Conservation (phyloP, 768 basidiomycete species). For the Leccinum fibrillosum region DNA sequence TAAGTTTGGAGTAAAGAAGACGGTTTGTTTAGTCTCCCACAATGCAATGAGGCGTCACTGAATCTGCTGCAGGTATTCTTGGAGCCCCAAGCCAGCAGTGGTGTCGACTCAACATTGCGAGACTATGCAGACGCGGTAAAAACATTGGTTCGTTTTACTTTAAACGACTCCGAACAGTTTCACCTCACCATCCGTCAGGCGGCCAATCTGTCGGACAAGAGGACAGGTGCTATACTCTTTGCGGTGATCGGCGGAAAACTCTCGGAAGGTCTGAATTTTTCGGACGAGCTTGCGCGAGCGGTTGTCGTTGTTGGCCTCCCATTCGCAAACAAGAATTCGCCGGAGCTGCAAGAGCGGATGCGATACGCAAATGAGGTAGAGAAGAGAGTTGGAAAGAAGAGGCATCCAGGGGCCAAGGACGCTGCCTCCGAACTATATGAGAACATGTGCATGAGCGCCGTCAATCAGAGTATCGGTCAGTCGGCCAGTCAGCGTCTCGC, state of each 20-base stretch:
- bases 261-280: constrained; percentile 85
- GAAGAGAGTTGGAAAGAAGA: constrained; percentile 37
- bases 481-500: background rate
- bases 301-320: constrained; percentile 89
- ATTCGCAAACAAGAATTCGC: constrained; percentile 88
- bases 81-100: constrained; percentile 71
- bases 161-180: background rate
- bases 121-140: constrained; percentile 61
- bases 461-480: constrained; percentile 96
- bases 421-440: constrained; percentile 84
- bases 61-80: constrained; percentile 67
- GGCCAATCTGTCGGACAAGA: constrained; percentile 23
- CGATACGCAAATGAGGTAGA: constrained; percentile 73
- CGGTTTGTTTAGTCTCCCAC: constrained; percentile 39
- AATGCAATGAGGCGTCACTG: background rate
- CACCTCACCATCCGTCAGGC: constrained; percentile 19
- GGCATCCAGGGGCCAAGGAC: constrained; percentile 46
- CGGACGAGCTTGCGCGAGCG: constrained; percentile 78
- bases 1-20: constrained; percentile 69
- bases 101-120: constrained; percentile 72
- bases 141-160: constrained; percentile 15
- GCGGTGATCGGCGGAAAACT: constrained; percentile 97
- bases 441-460: constrained; percentile 89
- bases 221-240: constrained; percentile 75
- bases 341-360: constrained; percentile 90